A percentile compares a stretch with the other conserved stretches of the same genome.
These are phyloP conservation scores for Dichomitus squalens DNA, from an alignment of 1,284 basidiomycete genomes.

Conservation along the genomic window DNA sequence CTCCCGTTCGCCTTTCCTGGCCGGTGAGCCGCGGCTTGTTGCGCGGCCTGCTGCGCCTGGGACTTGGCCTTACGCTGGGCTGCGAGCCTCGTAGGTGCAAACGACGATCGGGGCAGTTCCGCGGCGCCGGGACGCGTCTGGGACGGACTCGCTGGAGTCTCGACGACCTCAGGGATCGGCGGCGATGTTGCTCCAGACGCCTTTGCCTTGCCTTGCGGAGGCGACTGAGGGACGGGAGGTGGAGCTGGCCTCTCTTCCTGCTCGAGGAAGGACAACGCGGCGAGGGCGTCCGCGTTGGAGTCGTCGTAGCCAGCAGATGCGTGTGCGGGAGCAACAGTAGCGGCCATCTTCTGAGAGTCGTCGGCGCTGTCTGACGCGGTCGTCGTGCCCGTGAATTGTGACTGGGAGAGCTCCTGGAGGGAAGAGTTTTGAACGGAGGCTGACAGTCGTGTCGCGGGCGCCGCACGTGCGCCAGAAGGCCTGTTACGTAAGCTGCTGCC, in stretches of 20 bases:
- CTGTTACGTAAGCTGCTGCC: slow-evolving; percentile 29
- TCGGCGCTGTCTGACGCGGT: slow-evolving; percentile 19
- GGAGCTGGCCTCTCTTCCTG: slow-evolving; percentile 43
- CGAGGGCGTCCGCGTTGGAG: slow-evolving; percentile 68
- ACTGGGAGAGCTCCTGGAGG: slow-evolving; percentile 17
- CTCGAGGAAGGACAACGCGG: slow-evolving; percentile 75
- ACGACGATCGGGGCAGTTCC: slow-evolving; percentile 65
- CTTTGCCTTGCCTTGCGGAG: slow-evolving; percentile 20
- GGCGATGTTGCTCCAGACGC: slow-evolving; percentile 16
- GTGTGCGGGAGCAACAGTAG: neutral
- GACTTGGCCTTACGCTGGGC: slow-evolving; percentile 81
- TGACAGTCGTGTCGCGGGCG: slow-evolving; percentile 40
- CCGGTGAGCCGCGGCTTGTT: slow-evolving; percentile 70
- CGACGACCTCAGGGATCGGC: slow-evolving; percentile 30
- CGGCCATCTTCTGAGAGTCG: slow-evolving; percentile 18
- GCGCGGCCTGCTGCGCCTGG: slow-evolving; percentile 80
- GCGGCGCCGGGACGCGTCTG: slow-evolving; percentile 22
- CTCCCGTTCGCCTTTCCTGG: slow-evolving; percentile 74
- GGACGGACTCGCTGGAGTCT: slow-evolving; percentile 34
- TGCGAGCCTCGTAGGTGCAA: slow-evolving; percentile 81
- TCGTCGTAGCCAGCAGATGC: slow-evolving; percentile 43
- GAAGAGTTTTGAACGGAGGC: slow-evolving; percentile 25
- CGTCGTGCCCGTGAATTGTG: slow-evolving; percentile 21
- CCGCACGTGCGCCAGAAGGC: slow-evolving; percentile 87
- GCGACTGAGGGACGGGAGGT: slow-evolving; percentile 24